Evolutionary conservation across 2,329 filamentous ascomycete genomes (phyloP), one percentile per base, ranked within the genome.

Genomic region (Ceratocystis cacaofunesta): DNA sequence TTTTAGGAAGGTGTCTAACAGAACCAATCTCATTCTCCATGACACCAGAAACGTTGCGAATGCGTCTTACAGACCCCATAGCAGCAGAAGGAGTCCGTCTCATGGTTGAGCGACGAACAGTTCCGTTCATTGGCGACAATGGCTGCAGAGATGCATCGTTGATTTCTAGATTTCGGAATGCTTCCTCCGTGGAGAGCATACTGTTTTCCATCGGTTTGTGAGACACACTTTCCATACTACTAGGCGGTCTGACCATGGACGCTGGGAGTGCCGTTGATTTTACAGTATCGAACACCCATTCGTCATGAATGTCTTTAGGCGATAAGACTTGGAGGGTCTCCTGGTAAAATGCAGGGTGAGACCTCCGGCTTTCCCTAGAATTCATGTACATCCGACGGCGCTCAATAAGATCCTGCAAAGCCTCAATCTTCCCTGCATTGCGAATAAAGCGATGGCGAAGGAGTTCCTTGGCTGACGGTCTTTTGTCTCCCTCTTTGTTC

Each of bases 211-310:
- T 50, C 2, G 62, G 62, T 12, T 58, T 61, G n/a, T 60, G 36
- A 62, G 61, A 63, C 12, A 62, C 48, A 3, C 48, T 52, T 3
- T 28, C 58, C 48, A 65, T 41, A 5, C 52, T 58, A 43, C 60
- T 64, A 22, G 43, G 63, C 22, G 19, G 17, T 17, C 44, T 43
- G 12, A 65, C 22, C 58, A 67, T 63, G 25, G 58, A 41, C 4
- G 50, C 48, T 7, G 65, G 55, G 17, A 68, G 41, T 3, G 78
- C 80, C 41, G 86, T 78, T 0, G 88, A 90, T 74, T 89, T 94
- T 72, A 97, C 85, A 0, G 92, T 97, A 72, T 96, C 92, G 73
- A 97, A 97, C 1, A 95, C 87, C 92, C 92, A 97, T 69, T 89
- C 92, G 69, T 96, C 90, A 17, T 89, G 80, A 4, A 91, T 86